Evolutionary conservation across 2,329 filamentous ascomycete species (phyloP).

Genomic region (Sporothrix mexicana): DNA sequence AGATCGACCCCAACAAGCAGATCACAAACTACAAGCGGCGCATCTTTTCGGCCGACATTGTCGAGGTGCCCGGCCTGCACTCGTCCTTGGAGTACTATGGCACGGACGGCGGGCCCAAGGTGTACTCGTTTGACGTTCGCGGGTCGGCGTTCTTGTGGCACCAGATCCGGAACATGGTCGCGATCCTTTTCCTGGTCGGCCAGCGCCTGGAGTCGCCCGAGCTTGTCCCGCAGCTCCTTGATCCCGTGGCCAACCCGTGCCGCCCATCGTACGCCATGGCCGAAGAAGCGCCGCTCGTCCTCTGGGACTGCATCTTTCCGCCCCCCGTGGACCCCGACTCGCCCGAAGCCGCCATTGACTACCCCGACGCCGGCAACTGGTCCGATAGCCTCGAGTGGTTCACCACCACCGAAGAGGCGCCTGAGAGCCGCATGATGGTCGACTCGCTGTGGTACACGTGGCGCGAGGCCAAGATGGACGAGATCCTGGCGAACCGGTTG

Average conservation of each 20-base stretch:
- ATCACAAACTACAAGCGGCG: slow-evolving; percentile 80
- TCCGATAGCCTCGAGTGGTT: slow-evolving; percentile 76
- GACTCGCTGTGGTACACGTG: slow-evolving; percentile 82
- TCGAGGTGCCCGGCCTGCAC: slow-evolving; percentile 64
- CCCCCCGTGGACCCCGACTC: slow-evolving; percentile 42
- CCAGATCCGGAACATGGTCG: slow-evolving; percentile 94
- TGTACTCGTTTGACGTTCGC: slow-evolving; percentile 87
- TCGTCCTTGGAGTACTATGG: slow-evolving; percentile 63
- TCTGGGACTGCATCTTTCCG: slow-evolving; percentile 96
- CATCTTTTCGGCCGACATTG: slow-evolving; percentile 81
- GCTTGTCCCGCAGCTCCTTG: slow-evolving; percentile 75
- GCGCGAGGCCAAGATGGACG: slow-evolving; percentile 86
- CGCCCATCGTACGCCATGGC: slow-evolving; percentile 91
- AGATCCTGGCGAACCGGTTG: slow-evolving; percentile 77
- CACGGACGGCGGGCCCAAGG: slow-evolving; percentile 55
- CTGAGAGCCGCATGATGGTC: slow-evolving; percentile 64
- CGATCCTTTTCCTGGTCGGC: slow-evolving; percentile 87
- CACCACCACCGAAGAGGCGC: slow-evolving; percentile 71
- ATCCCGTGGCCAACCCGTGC: slow-evolving; percentile 71
- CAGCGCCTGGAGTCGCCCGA: slow-evolving; percentile 82
- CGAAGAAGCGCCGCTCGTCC: slow-evolving; percentile 83
- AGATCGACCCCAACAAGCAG: slow-evolving; percentile 88
- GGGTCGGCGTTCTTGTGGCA: slow-evolving; percentile 97
- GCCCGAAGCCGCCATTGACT: slow-evolving; percentile 16
- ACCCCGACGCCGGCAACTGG: slow-evolving; percentile 46